phyloP scores from a whole-genome alignment of 805 yeast species.

The Candida montana region DNA sequence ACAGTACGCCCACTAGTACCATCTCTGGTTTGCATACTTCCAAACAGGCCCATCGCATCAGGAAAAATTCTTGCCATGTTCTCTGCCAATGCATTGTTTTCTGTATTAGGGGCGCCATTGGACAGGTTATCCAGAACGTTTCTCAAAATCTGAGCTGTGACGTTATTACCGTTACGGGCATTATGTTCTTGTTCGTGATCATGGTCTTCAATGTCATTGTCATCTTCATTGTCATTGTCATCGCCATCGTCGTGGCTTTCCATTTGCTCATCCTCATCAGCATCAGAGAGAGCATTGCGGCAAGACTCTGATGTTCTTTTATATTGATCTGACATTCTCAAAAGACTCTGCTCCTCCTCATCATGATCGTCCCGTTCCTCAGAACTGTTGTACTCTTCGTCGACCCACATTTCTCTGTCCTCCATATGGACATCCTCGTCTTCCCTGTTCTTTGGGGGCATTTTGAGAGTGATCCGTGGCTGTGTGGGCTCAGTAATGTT shows the following conservation, averaged over 20 bases:
- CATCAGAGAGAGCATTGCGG: slow-evolving; percentile 17
- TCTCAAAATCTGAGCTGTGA: slow-evolving; percentile 11
- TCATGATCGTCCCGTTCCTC: slow-evolving; percentile 24
- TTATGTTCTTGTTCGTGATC: slow-evolving; percentile 21
- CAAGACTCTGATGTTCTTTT: slow-evolving; percentile 28
- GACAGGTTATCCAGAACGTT: not conserved
- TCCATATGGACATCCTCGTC: slow-evolving; percentile 5
- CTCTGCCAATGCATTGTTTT: slow-evolving; percentile 17
- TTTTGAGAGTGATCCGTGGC: not conserved
- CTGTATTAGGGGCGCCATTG: slow-evolving; percentile 23
- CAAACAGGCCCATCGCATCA: slow-evolving; percentile 31
- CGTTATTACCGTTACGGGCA: slow-evolving; percentile 21
- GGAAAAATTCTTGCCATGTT: slow-evolving; percentile 34
- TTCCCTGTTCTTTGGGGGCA: slow-evolving; percentile 6
- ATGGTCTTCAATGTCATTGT: slow-evolving; percentile 15
- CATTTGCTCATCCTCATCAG: slow-evolving; percentile 14
- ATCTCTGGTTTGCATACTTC: slow-evolving; percentile 14
- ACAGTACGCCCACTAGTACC: slow-evolving; percentile 16
- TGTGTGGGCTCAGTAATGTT: no score
- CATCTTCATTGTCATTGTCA: slow-evolving; percentile 19
- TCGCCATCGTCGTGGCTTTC: slow-evolving; percentile 3
- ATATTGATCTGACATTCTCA: slow-evolving; percentile 37
- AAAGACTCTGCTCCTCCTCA: slow-evolving; percentile 28
- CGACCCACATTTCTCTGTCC: slow-evolving; percentile 16
- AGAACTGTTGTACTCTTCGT: slow-evolving; percentile 11